Percentiles rank a stretch among this genome's conserved stretches.
Evolutionary conservation across 148 eudicot genomes (phyloP).

Genomic region (Selenicereus undatus): DNA sequence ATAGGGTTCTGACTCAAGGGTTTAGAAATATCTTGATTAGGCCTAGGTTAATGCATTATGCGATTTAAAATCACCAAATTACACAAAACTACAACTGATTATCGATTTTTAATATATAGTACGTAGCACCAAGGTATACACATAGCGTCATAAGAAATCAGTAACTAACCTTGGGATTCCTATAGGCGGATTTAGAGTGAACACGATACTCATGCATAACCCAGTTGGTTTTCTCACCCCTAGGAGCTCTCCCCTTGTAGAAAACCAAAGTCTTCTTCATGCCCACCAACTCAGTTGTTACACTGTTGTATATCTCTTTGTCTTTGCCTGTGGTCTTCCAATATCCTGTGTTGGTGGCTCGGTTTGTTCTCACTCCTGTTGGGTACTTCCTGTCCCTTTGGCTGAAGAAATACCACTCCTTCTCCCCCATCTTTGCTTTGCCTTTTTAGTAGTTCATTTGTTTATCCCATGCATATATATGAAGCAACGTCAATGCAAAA

Average conservation of each 20-base stretch:
- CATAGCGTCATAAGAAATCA: no score
- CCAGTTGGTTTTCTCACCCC: constrained; percentile 94
- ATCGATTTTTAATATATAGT: no score
- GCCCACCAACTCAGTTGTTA: constrained; percentile 59
- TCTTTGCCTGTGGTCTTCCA: constrained; percentile 97
- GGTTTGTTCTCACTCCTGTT: constrained; percentile 84
- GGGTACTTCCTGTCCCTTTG: constrained; percentile 85
- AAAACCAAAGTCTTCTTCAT: constrained; percentile 95
- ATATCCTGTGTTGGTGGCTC: constrained; percentile 86
- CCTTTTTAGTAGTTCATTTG: constrained; percentile 19
- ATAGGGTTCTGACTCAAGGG: no score
- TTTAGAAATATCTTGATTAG: no score
- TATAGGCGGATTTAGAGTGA: constrained; percentile 68
- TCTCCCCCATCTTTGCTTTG: constrained; percentile 90
- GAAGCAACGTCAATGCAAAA: no score
- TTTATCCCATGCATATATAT: no score
- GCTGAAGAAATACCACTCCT: constrained; percentile 90
- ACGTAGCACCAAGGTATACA: no score
- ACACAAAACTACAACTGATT: no score
- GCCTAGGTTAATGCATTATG: no score
- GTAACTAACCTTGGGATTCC: constrained; percentile 60
- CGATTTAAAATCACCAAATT: no score
- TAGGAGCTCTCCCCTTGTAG: constrained; percentile 85
- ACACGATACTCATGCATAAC: constrained; percentile 98
- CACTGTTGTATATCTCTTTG: constrained; percentile 76